Evolutionary conservation across 1,284 basidiomycete genomes (phyloP).

Genomic region (Athelia sp.): DNA sequence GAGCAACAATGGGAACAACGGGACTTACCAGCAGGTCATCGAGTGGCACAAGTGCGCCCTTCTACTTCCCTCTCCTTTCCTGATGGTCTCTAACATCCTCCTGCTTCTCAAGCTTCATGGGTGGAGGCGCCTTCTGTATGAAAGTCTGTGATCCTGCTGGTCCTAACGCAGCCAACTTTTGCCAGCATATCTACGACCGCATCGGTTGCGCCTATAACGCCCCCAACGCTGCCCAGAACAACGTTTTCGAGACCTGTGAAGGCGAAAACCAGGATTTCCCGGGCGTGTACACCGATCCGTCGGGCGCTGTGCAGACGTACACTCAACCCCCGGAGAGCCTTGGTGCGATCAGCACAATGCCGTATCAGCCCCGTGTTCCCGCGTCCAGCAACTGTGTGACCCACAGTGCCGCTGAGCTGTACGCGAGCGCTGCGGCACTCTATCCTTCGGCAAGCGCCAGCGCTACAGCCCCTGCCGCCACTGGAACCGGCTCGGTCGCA

Average conservation of each 20-base stretch:
- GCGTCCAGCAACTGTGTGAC: conserved; percentile 28
- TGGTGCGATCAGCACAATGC: conserved; percentile 41
- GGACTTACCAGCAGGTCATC: conserved; percentile 41
- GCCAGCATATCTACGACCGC: conserved; percentile 62
- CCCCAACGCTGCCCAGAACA: conserved; percentile 53
- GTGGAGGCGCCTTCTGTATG: conserved; percentile 46
- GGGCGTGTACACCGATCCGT: conserved; percentile 42
- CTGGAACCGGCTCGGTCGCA: background rate
- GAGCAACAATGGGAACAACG: conserved; percentile 29
- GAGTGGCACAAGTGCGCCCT: conserved; percentile 54
- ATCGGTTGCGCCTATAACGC: conserved; percentile 69
- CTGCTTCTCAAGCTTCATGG: conserved; percentile 50
- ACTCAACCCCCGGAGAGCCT: conserved; percentile 49
- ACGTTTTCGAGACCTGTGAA: conserved; percentile 54
- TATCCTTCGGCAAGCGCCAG: background rate
- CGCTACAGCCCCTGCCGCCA: background rate
- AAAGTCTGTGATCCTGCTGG: conserved; percentile 58
- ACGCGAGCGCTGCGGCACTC: conserved; percentile 9
- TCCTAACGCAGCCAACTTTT: conserved; percentile 44
- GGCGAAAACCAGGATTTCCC: conserved; percentile 61
- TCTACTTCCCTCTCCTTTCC: background rate
- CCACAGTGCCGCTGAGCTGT: conserved; percentile 14
- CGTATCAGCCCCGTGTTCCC: conserved; percentile 46
- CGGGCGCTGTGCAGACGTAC: conserved; percentile 40
- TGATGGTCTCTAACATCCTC: background rate